These are phyloP conservation scores for Clonostachys rosea DNA, from an alignment of 2,329 filamentous ascomycete genomes.

Conservation along the genomic window DNA sequence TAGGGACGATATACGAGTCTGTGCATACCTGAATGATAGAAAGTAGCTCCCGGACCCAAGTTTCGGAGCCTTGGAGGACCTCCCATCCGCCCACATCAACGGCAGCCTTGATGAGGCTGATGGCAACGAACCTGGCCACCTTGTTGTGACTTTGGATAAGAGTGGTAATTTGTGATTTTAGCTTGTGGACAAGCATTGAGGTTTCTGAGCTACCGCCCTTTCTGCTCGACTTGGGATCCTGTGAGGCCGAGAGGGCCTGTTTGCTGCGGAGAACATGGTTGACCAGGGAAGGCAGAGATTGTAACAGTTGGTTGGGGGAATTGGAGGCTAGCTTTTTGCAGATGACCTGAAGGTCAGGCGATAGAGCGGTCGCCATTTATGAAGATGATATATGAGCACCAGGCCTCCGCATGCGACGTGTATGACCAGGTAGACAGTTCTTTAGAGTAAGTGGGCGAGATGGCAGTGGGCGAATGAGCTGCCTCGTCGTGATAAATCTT, in stretches of 20 bases:
- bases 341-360: constrained; percentile 58
- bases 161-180: constrained; percentile 73
- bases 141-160: constrained; percentile 72
- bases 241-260: constrained; percentile 57
- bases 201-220: constrained; percentile 61
- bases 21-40: constrained; percentile 62
- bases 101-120: constrained; percentile 73
- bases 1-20: constrained; percentile 8
- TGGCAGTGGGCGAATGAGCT: too few species aligned
- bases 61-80: constrained; percentile 64
- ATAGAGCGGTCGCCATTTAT: constrained; percentile 27
- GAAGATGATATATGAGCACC: neutral
- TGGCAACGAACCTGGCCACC: constrained; percentile 73
- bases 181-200: constrained; percentile 70
- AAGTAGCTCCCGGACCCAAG: constrained; percentile 76
- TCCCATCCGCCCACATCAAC: constrained; percentile 85
- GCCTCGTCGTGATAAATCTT: too few species aligned
- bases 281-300: constrained; percentile 65
- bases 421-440: neutral
- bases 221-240: constrained; percentile 44
- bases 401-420: neutral
- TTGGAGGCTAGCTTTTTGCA: constrained; percentile 69
- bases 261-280: constrained; percentile 53
- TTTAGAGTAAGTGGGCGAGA: too few species aligned
- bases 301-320: constrained; percentile 67